Evolutionary conservation across 108 stramenopile genomes (phyloP), one percentile per base, ranked within the genome.

Genomic region (Nannochloropsis granulata): DNA sequence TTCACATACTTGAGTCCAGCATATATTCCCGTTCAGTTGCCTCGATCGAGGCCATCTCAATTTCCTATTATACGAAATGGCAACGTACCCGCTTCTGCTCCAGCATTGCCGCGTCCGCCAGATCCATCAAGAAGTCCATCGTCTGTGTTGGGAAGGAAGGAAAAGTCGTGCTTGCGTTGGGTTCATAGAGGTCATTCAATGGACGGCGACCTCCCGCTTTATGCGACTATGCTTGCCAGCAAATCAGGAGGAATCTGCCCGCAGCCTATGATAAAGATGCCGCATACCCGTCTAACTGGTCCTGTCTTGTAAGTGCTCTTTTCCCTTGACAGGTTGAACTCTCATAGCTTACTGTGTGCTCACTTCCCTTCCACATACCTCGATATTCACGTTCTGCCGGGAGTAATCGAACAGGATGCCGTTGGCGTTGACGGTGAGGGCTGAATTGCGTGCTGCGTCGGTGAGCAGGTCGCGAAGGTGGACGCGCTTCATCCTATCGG

Each of bases 341-440:
- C 16, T 71, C 21, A 2, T 71, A n/a, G 3, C 7, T 71, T 2
- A 71, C 9, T 25, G 25, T 16, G 25, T 2, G 7, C 25, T 83
- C 14, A 71, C 23, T 78, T 16, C 13, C 1, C 86, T 82, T 26
- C 94, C 97, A 94, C 97, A 94, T 13, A 95, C 96, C 85, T 96
- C 94, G 44, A 93, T 94, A 23, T 94, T 95, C 23, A 97, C 95
- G 78, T 95, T 93, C 85, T 99, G 99, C 25, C 99, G 92, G 45
- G 93, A 93, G 89, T 96, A 99, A 86, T 99, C 99, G 82, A 98
- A 86, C 45, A 95, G 86, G 44, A 99, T 94, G 44, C 92, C 92
- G 21, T 93, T 90, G 86, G 86, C 80, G 24, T 89, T 86, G 34
- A 86, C 83, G 14, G 56, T 84, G 25, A 91, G 46, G 12, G 85